Base-by-base conservation (phyloP, 2,329 filamentous ascomycete species). In the Neopestalotiopsis clavispora region DNA sequence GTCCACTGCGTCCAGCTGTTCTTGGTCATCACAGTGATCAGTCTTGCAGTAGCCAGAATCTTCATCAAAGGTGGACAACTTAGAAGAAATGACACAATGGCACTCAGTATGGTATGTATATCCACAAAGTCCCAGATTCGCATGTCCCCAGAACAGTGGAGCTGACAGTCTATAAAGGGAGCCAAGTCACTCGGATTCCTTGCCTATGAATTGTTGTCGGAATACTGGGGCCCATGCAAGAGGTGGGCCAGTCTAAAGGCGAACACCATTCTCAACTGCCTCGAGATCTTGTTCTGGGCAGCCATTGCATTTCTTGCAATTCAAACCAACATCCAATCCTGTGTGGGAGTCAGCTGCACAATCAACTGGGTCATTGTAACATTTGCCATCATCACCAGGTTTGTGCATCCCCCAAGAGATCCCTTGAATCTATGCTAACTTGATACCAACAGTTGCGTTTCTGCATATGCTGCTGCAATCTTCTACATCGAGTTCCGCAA, bases 251-350 rank as follows among this genome's bases (percentile, higher is more conserved):
- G 30, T 20, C 17, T 62, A 13, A 62, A 62, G 59, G 59, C 59
- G 2, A 34, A 62, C 34, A 34, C 59, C 4, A 40, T 62, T 30
- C 30, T 62, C 59, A 62, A 62, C 59, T 34, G 30, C 59, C 9
- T 34, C 7, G 59, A 62, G 32, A 62, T 62, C 32, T 14, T 62
- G 30, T 62, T 62, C 59, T 62, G 59, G 59, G 59, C 59, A 7
- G 59, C 59, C 1, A 34, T 62, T 6, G 59, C 32, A 13, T 62
- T n/a, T 62, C 30, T 62, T 7, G 34, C 59, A 5, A 62, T 62
- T 10, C 14, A 38, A 42, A 14, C 59, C 30, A 34, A 30, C 17
- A n/a, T 40, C 4, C 13, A 38, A 12, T 34, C 32, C 13, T 62
- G 59, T n/a, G 30, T 62, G 10, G 12, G 13, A 17, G 6, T 5